phyloP scores from a whole-genome alignment of 495 filamentous ascomycete genomes.

The Talaromyces thailandensis region DNA sequence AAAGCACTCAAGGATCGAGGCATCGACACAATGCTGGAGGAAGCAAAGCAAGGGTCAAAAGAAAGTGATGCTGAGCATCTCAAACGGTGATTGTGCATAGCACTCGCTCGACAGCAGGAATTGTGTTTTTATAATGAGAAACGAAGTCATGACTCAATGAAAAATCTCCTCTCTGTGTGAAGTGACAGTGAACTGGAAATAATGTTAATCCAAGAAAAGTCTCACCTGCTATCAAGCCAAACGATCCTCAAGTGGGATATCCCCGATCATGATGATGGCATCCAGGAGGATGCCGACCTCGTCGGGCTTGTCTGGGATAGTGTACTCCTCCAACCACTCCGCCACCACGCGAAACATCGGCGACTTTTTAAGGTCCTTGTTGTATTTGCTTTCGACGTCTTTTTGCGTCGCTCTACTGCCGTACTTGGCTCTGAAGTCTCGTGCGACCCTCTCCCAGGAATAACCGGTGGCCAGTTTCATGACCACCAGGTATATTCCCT shows the following conservation, averaged over 20 bases:
- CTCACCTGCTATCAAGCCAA: not conserved
- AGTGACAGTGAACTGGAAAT: not conserved
- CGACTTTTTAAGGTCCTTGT: not conserved
- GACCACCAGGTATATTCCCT: not conserved
- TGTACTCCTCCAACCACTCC: not conserved
- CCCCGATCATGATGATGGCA: not conserved
- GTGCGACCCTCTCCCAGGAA: not conserved
- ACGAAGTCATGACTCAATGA: not conserved
- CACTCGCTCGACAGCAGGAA: not conserved
- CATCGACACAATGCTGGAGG: conserved; percentile 78
- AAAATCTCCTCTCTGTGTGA: not conserved
- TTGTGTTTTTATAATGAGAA: conserved; percentile 4
- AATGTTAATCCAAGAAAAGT: not conserved
- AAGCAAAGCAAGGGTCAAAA: conserved; percentile 70
- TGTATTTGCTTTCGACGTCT: not conserved
- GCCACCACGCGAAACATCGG: not conserved
- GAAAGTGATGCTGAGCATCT: conserved; percentile 72
- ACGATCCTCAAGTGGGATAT: not conserved
- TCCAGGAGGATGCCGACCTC: not conserved
- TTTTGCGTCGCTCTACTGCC: not conserved
- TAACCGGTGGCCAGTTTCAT: not conserved
- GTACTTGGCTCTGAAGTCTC: not conserved
- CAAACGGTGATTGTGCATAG: conserved; percentile 33
- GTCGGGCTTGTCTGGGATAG: not conserved
- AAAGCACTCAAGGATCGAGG: conserved; percentile 73